These are phyloP conservation scores for Diaporthe humulicola DNA, from an alignment of 2,329 filamentous ascomycete genomes.

Conservation along the genomic window DNA sequence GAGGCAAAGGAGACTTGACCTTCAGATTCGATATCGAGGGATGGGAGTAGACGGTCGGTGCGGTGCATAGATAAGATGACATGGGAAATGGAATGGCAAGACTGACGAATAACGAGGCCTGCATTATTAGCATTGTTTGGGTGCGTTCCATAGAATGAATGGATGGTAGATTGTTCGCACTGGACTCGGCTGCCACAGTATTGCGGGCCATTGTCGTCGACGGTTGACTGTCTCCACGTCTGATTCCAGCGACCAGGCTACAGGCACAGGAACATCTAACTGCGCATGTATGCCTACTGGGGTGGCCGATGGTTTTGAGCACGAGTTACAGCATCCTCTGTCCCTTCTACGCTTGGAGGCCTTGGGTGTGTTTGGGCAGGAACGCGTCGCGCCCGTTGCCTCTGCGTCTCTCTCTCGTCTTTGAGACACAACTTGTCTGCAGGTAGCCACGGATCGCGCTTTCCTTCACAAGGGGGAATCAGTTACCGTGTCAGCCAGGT, in stretches of 20 bases:
- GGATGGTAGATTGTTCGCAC: neutral
- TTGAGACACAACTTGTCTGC: neutral
- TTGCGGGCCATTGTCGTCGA: neutral
- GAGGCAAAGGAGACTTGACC: constrained; percentile 67
- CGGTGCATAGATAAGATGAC: neutral
- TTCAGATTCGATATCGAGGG: constrained; percentile 70
- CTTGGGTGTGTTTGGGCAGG: neutral
- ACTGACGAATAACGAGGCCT: neutral
- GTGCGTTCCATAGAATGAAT: neutral
- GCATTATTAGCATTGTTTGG: neutral
- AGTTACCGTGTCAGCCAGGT: neutral
- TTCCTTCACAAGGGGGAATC: neutral
- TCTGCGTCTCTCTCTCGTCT: neutral
- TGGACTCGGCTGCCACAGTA: neutral
- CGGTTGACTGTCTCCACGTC: neutral
- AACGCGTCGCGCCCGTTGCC: neutral
- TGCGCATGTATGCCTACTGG: neutral
- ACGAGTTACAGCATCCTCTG: neutral
- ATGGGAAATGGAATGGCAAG: neutral
- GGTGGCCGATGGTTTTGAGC: neutral
- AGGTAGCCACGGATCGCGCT: neutral
- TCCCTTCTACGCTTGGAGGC: neutral
- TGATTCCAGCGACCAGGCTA: neutral
- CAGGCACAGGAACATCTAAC: too few relatives aligned
- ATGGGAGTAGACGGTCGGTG: constrained; percentile 58